These are phyloP conservation scores for Lablab purpureus DNA, from an alignment of 306 rosid species.

Conservation along the genomic window DNA sequence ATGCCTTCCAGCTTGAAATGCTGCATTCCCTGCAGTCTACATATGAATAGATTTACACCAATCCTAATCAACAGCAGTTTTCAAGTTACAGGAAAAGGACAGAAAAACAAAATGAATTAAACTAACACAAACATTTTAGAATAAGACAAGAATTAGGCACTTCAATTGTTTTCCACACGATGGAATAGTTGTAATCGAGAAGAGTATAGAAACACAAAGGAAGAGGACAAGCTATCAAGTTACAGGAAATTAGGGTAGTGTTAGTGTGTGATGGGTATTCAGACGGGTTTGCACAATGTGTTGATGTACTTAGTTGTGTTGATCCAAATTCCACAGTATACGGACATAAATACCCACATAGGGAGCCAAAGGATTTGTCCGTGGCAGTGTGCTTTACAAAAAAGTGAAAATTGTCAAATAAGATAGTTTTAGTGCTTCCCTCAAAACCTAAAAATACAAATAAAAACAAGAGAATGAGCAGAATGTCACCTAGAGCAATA, in stretches of 20 bases:
- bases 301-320: not conserved
- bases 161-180: conserved; percentile 20
- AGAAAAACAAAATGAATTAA: not conserved
- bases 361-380: not conserved
- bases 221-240: conserved; percentile 21
- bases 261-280: not conserved
- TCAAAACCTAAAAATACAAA: conserved; percentile 9
- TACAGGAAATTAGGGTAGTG: conserved; percentile 20
- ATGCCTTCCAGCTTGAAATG: conserved; percentile 87
- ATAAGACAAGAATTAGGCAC: not conserved
- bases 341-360: conserved; percentile 6
- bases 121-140: not conserved
- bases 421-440: not conserved
- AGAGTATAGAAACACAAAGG: conserved; percentile 5
- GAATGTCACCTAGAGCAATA: conserved; percentile 9
- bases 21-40: conserved; percentile 96
- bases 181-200: conserved; percentile 20
- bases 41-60: conserved; percentile 45
- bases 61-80: conserved; percentile 25
- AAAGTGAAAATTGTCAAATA: not conserved
- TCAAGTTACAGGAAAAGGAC: conserved; percentile 29
- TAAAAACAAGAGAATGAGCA: conserved; percentile 3
- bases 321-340: not conserved
- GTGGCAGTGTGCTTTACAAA: no score
- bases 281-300: conserved; percentile 18